Evolutionary conservation across 768 basidiomycete genomes (phyloP), one percentile per base, ranked within the genome.

Genomic region (Pleurotus tuber-regium): DNA sequence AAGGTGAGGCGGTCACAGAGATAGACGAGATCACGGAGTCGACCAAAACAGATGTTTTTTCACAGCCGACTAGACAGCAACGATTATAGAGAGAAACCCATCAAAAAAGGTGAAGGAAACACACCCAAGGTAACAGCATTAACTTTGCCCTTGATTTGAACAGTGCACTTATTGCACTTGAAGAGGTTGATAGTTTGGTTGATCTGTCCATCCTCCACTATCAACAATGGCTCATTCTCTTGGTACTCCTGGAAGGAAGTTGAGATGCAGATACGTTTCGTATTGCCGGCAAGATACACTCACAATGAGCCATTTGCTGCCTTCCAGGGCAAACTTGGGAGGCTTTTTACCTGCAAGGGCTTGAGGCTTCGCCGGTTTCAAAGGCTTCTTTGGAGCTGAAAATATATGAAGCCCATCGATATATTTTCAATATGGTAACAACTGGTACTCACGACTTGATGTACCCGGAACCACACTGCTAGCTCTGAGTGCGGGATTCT

Each of bases 11-110:
- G 35, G 94, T 98, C 31, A 98, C 74, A 1, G 87, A 86, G 48
- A 99, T 77, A 0, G 87, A 83, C 12, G 97, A 91, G n/a, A 99
- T 91, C 39, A 94, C 91, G 1, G 90, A 92, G 30, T 96, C 90
- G 19, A 98, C 80, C 26, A 98, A 81, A 29, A 98, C 75, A 3
- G 91, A 84, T 0, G 88, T 93, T 66, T 93, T 94, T 31, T 76
- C 78, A 70, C 92, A 95, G 64, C 92, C 91, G 39, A 92, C 95
- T 97, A 63, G 18, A 16, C n/a, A 21, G 10, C 18, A 2, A 19
- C 18, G 14, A 7, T 11, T 59, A 46, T 28, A 19, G 47, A 43
- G 7, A 18, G 23, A 30, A 25, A 33, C 21, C 19, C 16, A 25
- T 19, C 18, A 21, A 23, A 35, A 4, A 49, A 38, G 48, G 24